These are phyloP conservation scores for Pholiota adiposa DNA, from an alignment of 1,284 basidiomycete species.

Conservation along the genomic window DNA sequence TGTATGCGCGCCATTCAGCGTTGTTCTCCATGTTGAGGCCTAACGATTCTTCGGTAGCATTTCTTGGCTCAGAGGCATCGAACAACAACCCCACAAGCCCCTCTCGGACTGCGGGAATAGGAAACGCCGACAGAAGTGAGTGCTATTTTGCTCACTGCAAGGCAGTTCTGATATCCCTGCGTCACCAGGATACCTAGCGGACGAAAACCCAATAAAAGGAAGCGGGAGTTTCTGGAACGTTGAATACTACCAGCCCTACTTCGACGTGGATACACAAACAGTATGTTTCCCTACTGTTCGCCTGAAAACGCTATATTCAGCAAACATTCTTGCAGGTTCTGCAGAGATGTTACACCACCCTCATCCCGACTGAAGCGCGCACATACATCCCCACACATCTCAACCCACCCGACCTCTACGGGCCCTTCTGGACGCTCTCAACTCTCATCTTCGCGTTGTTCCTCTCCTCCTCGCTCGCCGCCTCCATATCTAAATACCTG, in stretches of 20 bases:
- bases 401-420: constrained; percentile 78
- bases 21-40: not conserved
- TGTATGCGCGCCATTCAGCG: constrained; percentile 36
- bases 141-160: constrained; percentile 7
- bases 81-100: constrained; percentile 25
- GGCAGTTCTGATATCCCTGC: not conserved
- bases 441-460: constrained; percentile 91
- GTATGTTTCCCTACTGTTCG: constrained; percentile 38
- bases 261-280: constrained; percentile 79
- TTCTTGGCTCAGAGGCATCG: constrained; percentile 47
- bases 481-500: constrained; percentile 83
- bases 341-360: constrained; percentile 71
- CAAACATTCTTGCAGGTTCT: constrained; percentile 51
- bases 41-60: constrained; percentile 41
- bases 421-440: constrained; percentile 95
- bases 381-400: constrained; percentile 64
- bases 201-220: constrained; percentile 44
- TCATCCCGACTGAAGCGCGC: constrained; percentile 53
- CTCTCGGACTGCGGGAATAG: constrained; percentile 42
- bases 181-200: constrained; percentile 55
- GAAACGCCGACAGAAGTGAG: constrained; percentile 56
- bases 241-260: constrained; percentile 81
- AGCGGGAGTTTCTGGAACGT: constrained; percentile 70
- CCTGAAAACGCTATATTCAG: not conserved
- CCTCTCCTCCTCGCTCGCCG: constrained; percentile 87